Evolutionary conservation across 192 early-diverging fungal genomes (phyloP).

Genomic region (Backusella morwellensis): DNA sequence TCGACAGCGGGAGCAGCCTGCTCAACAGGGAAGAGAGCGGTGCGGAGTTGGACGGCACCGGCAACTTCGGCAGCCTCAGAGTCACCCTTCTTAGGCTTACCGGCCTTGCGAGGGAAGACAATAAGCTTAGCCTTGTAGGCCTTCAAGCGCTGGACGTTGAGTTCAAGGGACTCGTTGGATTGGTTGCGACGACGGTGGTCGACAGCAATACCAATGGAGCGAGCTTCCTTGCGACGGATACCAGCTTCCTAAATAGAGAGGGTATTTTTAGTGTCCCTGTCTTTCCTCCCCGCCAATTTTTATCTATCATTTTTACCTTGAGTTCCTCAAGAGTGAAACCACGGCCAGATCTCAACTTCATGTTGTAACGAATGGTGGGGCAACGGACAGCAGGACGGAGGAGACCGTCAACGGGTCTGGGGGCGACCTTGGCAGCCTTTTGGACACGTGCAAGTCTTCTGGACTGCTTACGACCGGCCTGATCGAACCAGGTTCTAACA

Average conservation of each 20-base stretch:
- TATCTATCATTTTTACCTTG: constrained; percentile 60
- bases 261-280: neutral
- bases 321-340: constrained; percentile 99
- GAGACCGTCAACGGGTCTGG: constrained; percentile 94
- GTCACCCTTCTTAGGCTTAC: constrained; percentile 85
- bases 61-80: constrained; percentile 53
- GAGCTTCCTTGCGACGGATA: constrained; percentile 90
- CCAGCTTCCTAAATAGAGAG: constrained; percentile 72
- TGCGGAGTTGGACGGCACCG: constrained; percentile 63
- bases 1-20: constrained; percentile 50
- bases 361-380: constrained; percentile 98
- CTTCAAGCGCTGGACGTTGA: constrained; percentile 94
- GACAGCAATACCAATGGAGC: constrained; percentile 92
- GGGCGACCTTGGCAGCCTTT: constrained; percentile 96
- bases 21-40: constrained; percentile 66
- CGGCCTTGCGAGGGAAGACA: constrained; percentile 93
- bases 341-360: constrained; percentile 92
- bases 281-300: neutral
- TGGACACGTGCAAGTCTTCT: constrained; percentile 83
- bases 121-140: constrained; percentile 94
- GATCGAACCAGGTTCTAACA: constrained; percentile 99
- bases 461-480: constrained; percentile 93
- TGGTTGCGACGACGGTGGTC: constrained; percentile 97
- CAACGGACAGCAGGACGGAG: constrained; percentile 96
- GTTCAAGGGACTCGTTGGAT: constrained; percentile 88